phyloP scores from a whole-genome alignment of 2,329 filamentous ascomycete species.

The Colletotrichum noveboracense region DNA sequence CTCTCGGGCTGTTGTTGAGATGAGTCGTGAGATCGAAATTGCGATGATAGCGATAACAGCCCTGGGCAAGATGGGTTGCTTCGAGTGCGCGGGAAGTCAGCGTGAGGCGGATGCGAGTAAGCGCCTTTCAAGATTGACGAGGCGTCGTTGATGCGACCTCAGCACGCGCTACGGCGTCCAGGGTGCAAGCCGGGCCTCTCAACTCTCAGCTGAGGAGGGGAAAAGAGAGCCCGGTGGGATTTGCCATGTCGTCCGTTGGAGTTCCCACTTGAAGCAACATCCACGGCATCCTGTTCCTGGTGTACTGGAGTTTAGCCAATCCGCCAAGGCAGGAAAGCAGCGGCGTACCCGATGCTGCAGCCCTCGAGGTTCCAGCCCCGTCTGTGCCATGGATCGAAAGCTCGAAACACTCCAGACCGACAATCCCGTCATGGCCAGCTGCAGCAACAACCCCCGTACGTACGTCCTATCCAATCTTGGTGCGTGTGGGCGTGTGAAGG shows the following conservation, averaged over 20 bases:
- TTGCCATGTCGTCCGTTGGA: not conserved
- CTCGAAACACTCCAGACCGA: not conserved
- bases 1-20: not conserved
- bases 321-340: not conserved
- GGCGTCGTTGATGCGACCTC: constrained; percentile 13
- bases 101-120: constrained; percentile 14
- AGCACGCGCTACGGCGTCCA: not conserved
- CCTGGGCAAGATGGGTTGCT: not conserved
- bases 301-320: not conserved
- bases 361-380: constrained; percentile 7
- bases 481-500: not conserved
- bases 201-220: not conserved
- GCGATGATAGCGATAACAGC: not conserved
- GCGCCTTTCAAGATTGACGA: constrained; percentile 11
- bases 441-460: not conserved
- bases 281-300: not conserved
- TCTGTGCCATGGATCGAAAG: constrained; percentile 3
- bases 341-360: not conserved
- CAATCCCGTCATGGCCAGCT: constrained; percentile 2
- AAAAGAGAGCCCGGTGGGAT: not conserved
- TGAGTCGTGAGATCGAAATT: not conserved
- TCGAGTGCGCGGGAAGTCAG: constrained; percentile 1
- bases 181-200: not conserved
- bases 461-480: not conserved
- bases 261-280: not conserved